A percentile compares a stretch with the other conserved stretches of the same genome.
These are phyloP conservation scores for Colletotrichum paranaense DNA, from an alignment of 2,329 filamentous ascomycete genomes.

Conservation along the genomic window DNA sequence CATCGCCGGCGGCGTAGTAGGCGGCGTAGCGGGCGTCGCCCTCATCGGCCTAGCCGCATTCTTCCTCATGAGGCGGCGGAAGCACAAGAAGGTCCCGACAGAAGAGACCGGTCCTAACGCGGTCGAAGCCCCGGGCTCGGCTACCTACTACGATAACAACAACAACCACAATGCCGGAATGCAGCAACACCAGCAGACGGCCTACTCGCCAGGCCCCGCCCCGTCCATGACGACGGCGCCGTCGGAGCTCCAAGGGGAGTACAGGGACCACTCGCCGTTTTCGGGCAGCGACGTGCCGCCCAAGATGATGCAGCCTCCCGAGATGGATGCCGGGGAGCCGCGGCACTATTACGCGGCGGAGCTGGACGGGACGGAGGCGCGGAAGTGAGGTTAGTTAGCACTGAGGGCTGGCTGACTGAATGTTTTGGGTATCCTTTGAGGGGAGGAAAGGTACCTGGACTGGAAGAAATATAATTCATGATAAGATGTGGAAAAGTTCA, in stretches of 20 bases:
- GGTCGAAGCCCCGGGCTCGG: slow-evolving; percentile 22
- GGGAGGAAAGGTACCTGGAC: not conserved
- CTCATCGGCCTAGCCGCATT: slow-evolving; percentile 53
- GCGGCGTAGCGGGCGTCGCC: slow-evolving; percentile 54
- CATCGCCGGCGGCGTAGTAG: slow-evolving; percentile 59
- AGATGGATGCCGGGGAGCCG: slow-evolving; percentile 17
- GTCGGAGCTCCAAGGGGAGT: slow-evolving; percentile 12
- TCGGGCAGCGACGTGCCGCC: not conserved
- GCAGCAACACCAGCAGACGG: slow-evolving; percentile 3
- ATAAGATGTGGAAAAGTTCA: not conserved
- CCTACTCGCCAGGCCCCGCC: slow-evolving; percentile 8
- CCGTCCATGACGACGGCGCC: slow-evolving; percentile 18
- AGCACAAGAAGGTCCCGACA: slow-evolving; percentile 42
- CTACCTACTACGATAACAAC: not conserved
- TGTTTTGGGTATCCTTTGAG: no score
- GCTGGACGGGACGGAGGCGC: slow-evolving; percentile 27
- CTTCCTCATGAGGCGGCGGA: slow-evolving; percentile 53
- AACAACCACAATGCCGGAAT: not conserved
- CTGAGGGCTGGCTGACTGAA: no score
- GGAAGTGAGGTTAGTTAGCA: not conserved
- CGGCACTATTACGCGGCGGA: slow-evolving; percentile 21
- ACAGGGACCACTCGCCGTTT: slow-evolving; percentile 4
- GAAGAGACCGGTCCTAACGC: slow-evolving; percentile 9
- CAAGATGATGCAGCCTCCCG: slow-evolving; percentile 25
- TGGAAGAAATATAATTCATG: not conserved